Base-by-base conservation (phyloP, 192 early-diverging fungal genomes). In the Gaertneriomyces sp. region DNA sequence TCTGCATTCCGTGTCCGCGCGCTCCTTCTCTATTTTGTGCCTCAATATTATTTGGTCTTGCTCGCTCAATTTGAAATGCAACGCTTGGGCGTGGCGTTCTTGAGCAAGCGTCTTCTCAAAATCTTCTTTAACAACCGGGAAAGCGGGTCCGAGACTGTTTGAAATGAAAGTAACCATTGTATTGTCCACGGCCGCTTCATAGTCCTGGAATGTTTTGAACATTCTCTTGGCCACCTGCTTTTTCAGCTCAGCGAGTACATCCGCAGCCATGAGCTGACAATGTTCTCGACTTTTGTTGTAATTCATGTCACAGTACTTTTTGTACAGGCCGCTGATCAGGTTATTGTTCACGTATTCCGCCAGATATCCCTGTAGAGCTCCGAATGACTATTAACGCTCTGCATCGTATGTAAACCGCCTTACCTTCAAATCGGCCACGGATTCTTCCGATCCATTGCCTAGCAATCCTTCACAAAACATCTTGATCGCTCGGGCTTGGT, bases 391-490 rank as follows among this genome's bases (percentile, higher is more conserved):
- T 9, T 11, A 47, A n/a, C 46, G 10, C 9, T 9, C n/a, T 9
- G 46, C 10, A 47, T 11, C 10, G 46, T 11, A 9, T 9, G n/a
- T n/a, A 9, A 9, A 9, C 9, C n/a, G 46, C n/a, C n/a, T 47
- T 47, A 47, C 46, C 46, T 47, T 47, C 46, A 47, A 47, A 11
- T 47, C 46, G 9, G 46, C 46, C 46, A 47, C 9, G 46, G 46
- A 9, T n/a, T 47, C n/a, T 47, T 47, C 46, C 46, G 9, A 11
- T 47, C n/a, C 10, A 11, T 9, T 9, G 46, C 46, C 46, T 11
- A 47, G 9, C 10, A n/a, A 9, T 11, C 9, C n/a, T 9, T n/a
- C n/a, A 9, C 9, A 11, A n/a, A 47, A 47, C n/a, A 11, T n/a
- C n/a, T 47, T 9, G 9, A 47, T 11, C 10, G 46, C 46, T 11